Conservation (phyloP, 306 rosid genomes). For the Carpinus viminea region DNA sequence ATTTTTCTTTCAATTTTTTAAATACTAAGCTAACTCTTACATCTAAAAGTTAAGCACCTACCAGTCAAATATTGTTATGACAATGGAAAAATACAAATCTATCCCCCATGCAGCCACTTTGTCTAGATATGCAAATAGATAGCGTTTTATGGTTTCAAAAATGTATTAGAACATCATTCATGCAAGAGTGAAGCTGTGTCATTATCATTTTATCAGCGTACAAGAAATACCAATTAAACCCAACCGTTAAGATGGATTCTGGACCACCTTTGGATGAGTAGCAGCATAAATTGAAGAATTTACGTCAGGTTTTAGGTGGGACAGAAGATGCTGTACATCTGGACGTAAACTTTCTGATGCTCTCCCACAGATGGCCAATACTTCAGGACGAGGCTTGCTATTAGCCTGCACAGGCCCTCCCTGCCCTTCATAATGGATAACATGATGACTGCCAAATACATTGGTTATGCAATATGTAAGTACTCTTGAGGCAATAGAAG, state of each 20-base stretch:
- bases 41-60: too few species aligned
- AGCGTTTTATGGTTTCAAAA: too few species aligned
- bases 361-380: constrained; percentile 71
- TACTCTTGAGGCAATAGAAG: constrained; percentile 10
- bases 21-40: too few species aligned
- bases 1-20: too few species aligned
- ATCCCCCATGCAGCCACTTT: too few species aligned
- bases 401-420: constrained; percentile 85
- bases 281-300: constrained; percentile 82
- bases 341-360: constrained; percentile 79
- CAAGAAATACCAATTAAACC: not conserved
- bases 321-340: constrained; percentile 84
- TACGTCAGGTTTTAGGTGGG: constrained; percentile 79
- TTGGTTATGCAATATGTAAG: constrained; percentile 15
- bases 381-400: constrained; percentile 91
- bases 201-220: not conserved
- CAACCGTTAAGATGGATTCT: constrained; percentile 47
- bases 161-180: too few species aligned
- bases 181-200: not conserved
- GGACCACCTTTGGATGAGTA: constrained; percentile 74
- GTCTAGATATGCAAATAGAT: too few species aligned
- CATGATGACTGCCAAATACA: constrained; percentile 69
- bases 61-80: too few species aligned
- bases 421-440: constrained; percentile 91
- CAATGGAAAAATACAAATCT: too few species aligned